phyloP scores from a whole-genome alignment of 129 eudicot genomes.

The Flaveria brownii region DNA sequence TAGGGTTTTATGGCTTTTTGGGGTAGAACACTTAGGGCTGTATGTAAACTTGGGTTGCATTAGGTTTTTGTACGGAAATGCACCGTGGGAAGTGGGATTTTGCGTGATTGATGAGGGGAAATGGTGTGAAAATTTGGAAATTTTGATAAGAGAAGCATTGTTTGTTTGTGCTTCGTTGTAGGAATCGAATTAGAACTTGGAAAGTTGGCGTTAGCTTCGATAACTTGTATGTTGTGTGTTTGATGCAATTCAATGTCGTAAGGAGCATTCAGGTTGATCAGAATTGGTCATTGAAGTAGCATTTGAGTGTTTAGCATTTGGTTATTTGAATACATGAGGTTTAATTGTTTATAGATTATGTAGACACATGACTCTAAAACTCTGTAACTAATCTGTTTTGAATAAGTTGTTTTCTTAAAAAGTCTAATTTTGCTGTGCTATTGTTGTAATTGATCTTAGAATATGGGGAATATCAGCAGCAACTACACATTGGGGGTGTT shows the following conservation, averaged over 20 bases:
- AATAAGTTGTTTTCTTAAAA: neutral
- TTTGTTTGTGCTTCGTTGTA: neutral
- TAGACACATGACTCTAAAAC: neutral
- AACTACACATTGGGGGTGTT: neutral
- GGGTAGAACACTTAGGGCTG: neutral
- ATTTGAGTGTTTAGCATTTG: neutral
- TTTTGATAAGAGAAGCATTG: neutral
- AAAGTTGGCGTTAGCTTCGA: too few species aligned
- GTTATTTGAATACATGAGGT: neutral
- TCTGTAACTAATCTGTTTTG: neutral
- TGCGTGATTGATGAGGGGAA: neutral
- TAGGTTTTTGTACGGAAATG: slow-evolving; percentile 17
- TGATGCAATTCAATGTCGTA: too few species aligned
- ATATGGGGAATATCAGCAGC: neutral
- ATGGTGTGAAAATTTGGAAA: neutral
- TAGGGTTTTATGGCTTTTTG: neutral
- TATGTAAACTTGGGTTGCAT: neutral
- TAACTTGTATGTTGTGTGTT: too few species aligned
- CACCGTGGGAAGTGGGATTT: neutral
- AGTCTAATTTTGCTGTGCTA: neutral
- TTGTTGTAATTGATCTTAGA: neutral
- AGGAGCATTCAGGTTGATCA: neutral
- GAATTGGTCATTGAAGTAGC: neutral
- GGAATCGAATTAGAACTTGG: neutral
- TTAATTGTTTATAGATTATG: neutral